Conservation (phyloP, 1,284 basidiomycete species). For the Mycena sp. region DNA sequence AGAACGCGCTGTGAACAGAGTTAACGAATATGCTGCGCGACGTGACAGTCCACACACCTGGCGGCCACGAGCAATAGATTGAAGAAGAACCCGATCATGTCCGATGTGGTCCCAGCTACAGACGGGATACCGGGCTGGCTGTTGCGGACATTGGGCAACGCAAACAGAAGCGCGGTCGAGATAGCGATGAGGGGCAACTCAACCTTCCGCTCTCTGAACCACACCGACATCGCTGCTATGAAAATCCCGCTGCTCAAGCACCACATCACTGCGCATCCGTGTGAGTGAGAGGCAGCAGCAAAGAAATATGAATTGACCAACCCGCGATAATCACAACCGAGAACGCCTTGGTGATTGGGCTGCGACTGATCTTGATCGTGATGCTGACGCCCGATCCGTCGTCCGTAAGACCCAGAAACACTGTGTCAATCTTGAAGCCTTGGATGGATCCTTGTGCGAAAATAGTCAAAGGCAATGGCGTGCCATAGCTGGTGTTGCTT, state of each 20-base stretch:
- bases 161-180: slow-evolving; percentile 17
- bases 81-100: slow-evolving; percentile 7
- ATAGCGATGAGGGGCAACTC: slow-evolving; percentile 18
- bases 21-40: neutral
- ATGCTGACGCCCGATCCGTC: slow-evolving; percentile 11
- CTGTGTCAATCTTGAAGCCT: slow-evolving; percentile 13
- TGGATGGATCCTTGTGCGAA: neutral
- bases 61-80: neutral
- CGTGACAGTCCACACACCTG: neutral
- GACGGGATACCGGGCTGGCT: slow-evolving; percentile 21
- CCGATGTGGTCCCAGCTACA: slow-evolving; percentile 15
- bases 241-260: slow-evolving; percentile 15
- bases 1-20: neutral
- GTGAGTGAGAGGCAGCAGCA: neutral
- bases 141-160: slow-evolving; percentile 18
- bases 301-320: neutral
- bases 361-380: neutral
- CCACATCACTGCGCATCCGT: slow-evolving; percentile 18
- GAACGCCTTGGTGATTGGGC: slow-evolving; percentile 6
- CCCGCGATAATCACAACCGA: neutral
- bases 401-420: neutral
- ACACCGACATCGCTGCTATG: slow-evolving; percentile 21
- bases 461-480: neutral
- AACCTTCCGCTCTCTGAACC: slow-evolving; percentile 5
- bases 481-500: neutral